Evolutionary conservation across 768 basidiomycete genomes (phyloP), one percentile per base, ranked within the genome.

Genomic region (Lentinus tigrinus): DNA sequence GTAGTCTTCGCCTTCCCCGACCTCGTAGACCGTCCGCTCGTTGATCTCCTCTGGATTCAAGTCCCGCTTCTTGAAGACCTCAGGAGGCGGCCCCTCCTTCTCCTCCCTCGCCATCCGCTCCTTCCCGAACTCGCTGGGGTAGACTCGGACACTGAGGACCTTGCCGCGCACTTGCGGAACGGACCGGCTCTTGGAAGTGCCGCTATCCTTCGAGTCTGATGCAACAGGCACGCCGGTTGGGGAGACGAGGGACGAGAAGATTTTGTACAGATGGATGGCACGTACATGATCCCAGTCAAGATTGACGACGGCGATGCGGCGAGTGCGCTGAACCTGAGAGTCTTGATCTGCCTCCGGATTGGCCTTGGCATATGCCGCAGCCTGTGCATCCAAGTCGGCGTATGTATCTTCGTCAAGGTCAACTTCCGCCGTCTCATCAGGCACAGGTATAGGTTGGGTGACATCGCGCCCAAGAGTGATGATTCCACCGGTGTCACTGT

Each of bases 231-330:
- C 61, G 17, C 77, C 68, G 14, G 84, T 76, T 5, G 83, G 65
- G 6, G 90, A 88, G 5, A 96, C 80, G 40, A 95, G 82, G 2
- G 95, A 98, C 17, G 91, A 85, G 73, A 92, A 93, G 36, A 98
- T 91, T 73, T 91, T 93, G 82, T 87, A 97, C 13, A 99, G 77
- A 70, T 98, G 95, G 19, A 76, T 75, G 0, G 96, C 93, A 54
- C 89, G 88, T 50, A 98, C 85, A 73, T 98, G 84, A 71, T 98
- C 97, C 97, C 97, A 99, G 74, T 99, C 97, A 51, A 98, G 82
- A 70, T 98, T 98, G 62, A 98, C 96, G 44, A 89, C 82, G 0
- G 96, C 97, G 7, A 99, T 70, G 23, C 96, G 81, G 54, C 75
- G 79, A 2, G 93, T 94, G 10, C 66, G 71, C 47, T 77, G 71